Conservation (phyloP, 371 early-diverging fungal genomes). For the Dichotomocladium elegans region DNA sequence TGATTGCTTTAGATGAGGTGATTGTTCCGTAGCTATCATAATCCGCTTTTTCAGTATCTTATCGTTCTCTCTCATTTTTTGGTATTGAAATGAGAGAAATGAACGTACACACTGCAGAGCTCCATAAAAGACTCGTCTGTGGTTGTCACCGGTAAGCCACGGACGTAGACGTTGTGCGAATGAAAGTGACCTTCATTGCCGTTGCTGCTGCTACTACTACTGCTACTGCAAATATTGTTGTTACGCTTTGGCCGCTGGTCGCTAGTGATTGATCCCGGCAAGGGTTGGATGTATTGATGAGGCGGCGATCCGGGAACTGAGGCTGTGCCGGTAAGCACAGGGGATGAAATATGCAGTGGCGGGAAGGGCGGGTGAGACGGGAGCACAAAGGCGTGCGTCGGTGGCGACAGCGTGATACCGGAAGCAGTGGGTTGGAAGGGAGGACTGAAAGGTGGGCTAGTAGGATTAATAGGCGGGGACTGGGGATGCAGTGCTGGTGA, state of each 20-base stretch:
- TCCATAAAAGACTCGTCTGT: constrained; percentile 71
- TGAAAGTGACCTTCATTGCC: no score
- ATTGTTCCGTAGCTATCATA: constrained; percentile 71
- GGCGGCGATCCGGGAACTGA: constrained; percentile 39
- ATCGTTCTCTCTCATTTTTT: no score
- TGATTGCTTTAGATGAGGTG: constrained; percentile 80
- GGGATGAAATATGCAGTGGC: constrained; percentile 46
- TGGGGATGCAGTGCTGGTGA: constrained; percentile 43
- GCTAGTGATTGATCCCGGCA: constrained; percentile 18
- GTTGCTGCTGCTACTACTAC: no score
- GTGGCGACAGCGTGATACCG: constrained; percentile 36
- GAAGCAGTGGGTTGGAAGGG: constrained; percentile 33
- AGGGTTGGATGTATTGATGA: constrained; percentile 19
- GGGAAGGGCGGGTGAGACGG: constrained; percentile 38
- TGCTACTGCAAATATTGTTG: no score
- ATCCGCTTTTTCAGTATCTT: no score
- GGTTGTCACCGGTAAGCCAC: constrained; percentile 69
- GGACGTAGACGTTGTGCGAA: constrained; percentile 77
- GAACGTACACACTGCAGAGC: constrained; percentile 53
- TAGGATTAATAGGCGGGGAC: constrained; percentile 39
- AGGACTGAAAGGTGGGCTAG: constrained; percentile 44
- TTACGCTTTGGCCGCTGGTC: constrained; percentile 16
- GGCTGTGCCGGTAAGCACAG: constrained; percentile 33
- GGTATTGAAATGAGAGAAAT: background rate
- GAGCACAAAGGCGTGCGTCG: constrained; percentile 36